Base-by-base conservation (phyloP, 2,329 filamentous ascomycete species). In the Coniella vitis region DNA sequence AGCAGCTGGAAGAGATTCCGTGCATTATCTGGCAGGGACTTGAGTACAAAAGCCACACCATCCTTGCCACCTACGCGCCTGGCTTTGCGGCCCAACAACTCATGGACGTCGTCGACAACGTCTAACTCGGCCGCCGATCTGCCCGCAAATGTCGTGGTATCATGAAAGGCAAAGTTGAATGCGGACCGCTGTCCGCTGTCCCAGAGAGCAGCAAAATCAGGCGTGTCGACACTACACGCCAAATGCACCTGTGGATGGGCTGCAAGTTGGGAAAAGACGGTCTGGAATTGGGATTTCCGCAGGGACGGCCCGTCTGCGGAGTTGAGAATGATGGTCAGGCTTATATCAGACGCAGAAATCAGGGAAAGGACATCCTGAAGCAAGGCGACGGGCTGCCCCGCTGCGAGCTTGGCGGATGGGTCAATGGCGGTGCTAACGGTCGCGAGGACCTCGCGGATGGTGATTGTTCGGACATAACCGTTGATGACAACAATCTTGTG, bases 21-120 rank as follows among this genome's bases (percentile, higher is more conserved):
- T 0, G 93, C 93, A 61, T 97, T 97, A 66, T 95, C 90, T 0
- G 93, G 90, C 54, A 98, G 69, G 65, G 85, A 91, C 60, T 87
- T 87, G 47, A 98, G 72, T 48, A 98, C 93, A 61, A 93, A 97
- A 5, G 83, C 84, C 1, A 96, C 87, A 54, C 93, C 93, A 60
- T 96, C 91, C 61, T 90, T 87, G 39, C 93, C 93, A 47, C 89
- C 90, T 7, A 91, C 78, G 37, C 88, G 81, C 45, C 86, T 77
- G 19, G 87, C 83, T 58, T 84, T 89, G 47, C 89, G 81, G 40
- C 90, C 90, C 0, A 97, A 78, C 0, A 96, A 76, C 59, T 87
- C 84, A 63, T 95, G 87, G 13, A 97, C 90, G 54, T 90, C 87
- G 63, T 97, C 90, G 3, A 97, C 89, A 2, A 87, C 82, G 60